phyloP scores from a whole-genome alignment of 1,139 yeast genomes.

The Zygosaccharomyces pseudobailii region DNA sequence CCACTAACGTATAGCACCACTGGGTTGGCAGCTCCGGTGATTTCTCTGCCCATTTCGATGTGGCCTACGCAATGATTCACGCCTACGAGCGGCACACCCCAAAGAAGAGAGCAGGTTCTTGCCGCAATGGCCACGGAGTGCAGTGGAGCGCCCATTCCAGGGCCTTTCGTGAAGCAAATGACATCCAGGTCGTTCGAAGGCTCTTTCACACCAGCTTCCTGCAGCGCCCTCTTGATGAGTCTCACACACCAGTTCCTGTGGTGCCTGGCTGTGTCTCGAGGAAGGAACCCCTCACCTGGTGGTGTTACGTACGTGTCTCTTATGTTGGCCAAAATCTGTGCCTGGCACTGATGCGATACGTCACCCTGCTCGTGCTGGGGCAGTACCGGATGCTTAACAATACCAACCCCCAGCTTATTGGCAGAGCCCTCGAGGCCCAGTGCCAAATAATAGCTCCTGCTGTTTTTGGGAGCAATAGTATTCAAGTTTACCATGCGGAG shows the following conservation, averaged over 20 bases:
- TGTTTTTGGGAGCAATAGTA: conserved; percentile 31
- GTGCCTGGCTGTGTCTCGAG: conserved; percentile 93
- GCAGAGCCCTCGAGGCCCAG: conserved; percentile 96
- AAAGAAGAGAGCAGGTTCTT: conserved; percentile 72
- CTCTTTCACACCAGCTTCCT: conserved; percentile 51
- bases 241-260: conserved; percentile 95
- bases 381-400: conserved; percentile 65
- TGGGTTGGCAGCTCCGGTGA: conserved; percentile 92
- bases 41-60: conserved; percentile 98
- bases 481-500: conserved; percentile 25
- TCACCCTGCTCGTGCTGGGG: conserved; percentile 41
- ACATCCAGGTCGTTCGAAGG: conserved; percentile 64
- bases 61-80: conserved; percentile 98
- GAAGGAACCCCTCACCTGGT: conserved; percentile 96
- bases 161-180: conserved; percentile 94
- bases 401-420: conserved; percentile 90
- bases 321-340: conserved; percentile 75
- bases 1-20: conserved; percentile 96
- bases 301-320: conserved; percentile 95
- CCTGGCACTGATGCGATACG: conserved; percentile 36
- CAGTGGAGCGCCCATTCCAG: conserved; percentile 99
- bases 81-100: conserved; percentile 84
- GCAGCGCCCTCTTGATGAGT: conserved; percentile 60
- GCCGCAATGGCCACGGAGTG: conserved; percentile 94
- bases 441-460: conserved; percentile 57